Conservation (phyloP, 805 yeast genomes). For the Wickerhamomyces bisporus region DNA sequence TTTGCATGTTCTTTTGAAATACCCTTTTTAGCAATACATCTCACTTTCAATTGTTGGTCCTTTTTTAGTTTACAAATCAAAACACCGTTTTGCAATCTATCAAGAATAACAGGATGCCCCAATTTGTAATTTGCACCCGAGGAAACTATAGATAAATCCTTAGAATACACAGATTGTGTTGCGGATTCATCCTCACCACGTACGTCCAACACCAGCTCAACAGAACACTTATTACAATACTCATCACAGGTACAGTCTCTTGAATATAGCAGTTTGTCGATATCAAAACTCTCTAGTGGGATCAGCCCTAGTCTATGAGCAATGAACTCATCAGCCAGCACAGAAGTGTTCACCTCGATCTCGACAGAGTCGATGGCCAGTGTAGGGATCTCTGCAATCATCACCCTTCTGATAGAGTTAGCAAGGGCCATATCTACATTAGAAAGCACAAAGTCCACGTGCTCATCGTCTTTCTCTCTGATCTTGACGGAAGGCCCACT, state of each 20-base stretch:
- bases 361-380: conserved; percentile 95
- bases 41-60: conserved; percentile 83
- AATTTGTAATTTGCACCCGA: conserved; percentile 36
- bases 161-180: conserved; percentile 85
- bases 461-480: conserved; percentile 78
- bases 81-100: conserved; percentile 76
- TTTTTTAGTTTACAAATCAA: conserved; percentile 84
- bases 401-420: conserved; percentile 84
- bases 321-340: conserved; percentile 93
- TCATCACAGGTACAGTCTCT: conserved; percentile 98
- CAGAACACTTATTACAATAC: conserved; percentile 93
- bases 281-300: conserved; percentile 80
- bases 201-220: conserved; percentile 81
- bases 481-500: conserved; percentile 75
- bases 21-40: conserved; percentile 96
- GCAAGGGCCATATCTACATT: conserved; percentile 89
- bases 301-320: conserved; percentile 91
- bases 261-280: conserved; percentile 78
- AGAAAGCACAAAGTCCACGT: conserved; percentile 82
- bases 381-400: conserved; percentile 96
- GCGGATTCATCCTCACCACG: conserved; percentile 79
- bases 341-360: conserved; percentile 87
- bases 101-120: conserved; percentile 85
- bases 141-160: conserved; percentile 56
- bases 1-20: conserved; percentile 97